Evolutionary conservation across 345 rosid species (phyloP).

Genomic region (Arabidopsis arenosa): DNA sequence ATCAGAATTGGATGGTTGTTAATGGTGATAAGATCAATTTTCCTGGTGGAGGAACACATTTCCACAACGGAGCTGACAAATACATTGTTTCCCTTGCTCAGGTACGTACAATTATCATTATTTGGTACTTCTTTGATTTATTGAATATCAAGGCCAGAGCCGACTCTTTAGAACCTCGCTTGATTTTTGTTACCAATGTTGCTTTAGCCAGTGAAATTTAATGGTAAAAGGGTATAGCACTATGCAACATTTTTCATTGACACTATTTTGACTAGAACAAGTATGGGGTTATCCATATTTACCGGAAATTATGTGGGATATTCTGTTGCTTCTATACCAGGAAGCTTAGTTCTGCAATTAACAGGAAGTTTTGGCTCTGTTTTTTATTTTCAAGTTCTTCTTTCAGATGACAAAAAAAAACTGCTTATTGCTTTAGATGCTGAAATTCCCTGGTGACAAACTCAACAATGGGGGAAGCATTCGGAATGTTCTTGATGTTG

Average conservation of each 20-base stretch:
- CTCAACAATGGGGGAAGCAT: slow-evolving; percentile 82
- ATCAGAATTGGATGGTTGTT: slow-evolving; percentile 99
- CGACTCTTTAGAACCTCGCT: not conserved
- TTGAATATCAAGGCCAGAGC: slow-evolving; percentile 5
- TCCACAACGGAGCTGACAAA: slow-evolving; percentile 94
- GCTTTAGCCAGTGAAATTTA: not conserved
- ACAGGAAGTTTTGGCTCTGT: slow-evolving; percentile 25
- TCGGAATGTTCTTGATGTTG: slow-evolving; percentile 93
- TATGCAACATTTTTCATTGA: not conserved
- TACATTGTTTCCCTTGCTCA: slow-evolving; percentile 84
- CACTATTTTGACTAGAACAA: not conserved
- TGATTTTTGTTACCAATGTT: not conserved
- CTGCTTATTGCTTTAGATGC: slow-evolving; percentile 73
- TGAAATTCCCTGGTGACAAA: slow-evolving; percentile 86
- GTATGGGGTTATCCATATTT: not conserved
- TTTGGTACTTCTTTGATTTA: not conserved
- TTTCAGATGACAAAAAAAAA: slow-evolving; percentile 41
- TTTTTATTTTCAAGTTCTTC: slow-evolving; percentile 28
- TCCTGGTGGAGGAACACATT: slow-evolving; percentile 99
- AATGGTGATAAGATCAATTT: slow-evolving; percentile 93
- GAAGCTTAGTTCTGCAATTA: slow-evolving; percentile 31
- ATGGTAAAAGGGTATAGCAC: not conserved
- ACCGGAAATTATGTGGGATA: not conserved
- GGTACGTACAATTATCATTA: slow-evolving; percentile 57
- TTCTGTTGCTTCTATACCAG: slow-evolving; percentile 3